Percentiles rank a stretch among this genome's conserved stretches.
phyloP scores from a whole-genome alignment of 371 early-diverging fungal genomes.

The Cokeromyces recurvatus region DNA sequence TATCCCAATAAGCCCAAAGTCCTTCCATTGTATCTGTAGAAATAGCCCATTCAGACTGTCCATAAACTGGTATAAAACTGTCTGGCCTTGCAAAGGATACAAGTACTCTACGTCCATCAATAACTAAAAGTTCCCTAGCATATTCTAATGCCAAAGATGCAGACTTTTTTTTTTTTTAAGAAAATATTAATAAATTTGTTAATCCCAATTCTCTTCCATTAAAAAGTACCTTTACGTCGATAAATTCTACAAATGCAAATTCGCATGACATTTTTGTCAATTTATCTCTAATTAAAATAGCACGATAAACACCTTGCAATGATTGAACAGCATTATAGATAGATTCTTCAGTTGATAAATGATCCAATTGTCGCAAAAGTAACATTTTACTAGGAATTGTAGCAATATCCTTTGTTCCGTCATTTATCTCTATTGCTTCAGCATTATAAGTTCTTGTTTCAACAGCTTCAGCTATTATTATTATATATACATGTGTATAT shows the following conservation, averaged over 20 bases:
- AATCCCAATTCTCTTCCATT: too few species aligned
- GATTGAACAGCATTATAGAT: constrained; percentile 25
- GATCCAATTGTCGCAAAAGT: constrained; percentile 48
- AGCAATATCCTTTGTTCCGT: constrained; percentile 49
- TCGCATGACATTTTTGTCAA: constrained; percentile 51
- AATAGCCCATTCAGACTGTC: constrained; percentile 41
- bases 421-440: constrained; percentile 41
- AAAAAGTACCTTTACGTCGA: constrained; percentile 29
- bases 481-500: background rate
- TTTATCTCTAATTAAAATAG: constrained; percentile 49
- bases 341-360: constrained; percentile 51
- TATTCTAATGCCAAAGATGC: constrained; percentile 26
- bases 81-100: constrained; percentile 44
- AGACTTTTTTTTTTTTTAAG: too few species aligned
- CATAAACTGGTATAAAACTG: constrained; percentile 52
- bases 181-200: too few species aligned
- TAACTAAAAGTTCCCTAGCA: constrained; percentile 18
- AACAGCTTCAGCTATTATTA: constrained; percentile 17
- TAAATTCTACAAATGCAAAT: constrained; percentile 55
- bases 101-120: constrained; percentile 35
- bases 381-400: constrained; percentile 31
- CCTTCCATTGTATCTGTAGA: constrained; percentile 27
- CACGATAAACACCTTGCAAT: constrained; percentile 28
- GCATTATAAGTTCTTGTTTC: constrained; percentile 30
- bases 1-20: constrained; percentile 52